Percentiles rank a stretch among this genome's conserved stretches.
Evolutionary conservation across 2,329 filamentous ascomycete species (phyloP).

Genomic region (Alternaria metachromatica): DNA sequence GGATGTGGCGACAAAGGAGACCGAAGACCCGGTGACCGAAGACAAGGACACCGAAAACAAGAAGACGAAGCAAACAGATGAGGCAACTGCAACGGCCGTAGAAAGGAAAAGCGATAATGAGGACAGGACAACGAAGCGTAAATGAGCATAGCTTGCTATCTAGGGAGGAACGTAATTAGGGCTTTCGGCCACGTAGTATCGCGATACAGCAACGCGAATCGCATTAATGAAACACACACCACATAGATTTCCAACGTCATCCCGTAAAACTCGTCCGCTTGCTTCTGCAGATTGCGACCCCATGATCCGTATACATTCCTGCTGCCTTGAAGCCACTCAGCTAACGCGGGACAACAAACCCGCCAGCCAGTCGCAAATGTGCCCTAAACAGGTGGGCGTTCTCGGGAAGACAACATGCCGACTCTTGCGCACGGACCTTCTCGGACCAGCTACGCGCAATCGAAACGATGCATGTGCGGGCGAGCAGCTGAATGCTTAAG

Average conservation of each 20-base stretch:
- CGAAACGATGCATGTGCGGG: constrained; percentile 22
- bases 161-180: not conserved
- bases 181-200: not conserved
- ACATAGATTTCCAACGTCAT: not conserved
- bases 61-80: constrained; percentile 3
- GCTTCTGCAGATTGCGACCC: not conserved
- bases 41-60: constrained; percentile 35
- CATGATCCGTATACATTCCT: not conserved
- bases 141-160: not conserved
- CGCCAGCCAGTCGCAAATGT: not conserved
- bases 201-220: not conserved
- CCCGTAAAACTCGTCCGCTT: not conserved
- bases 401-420: not conserved
- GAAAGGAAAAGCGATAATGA: constrained; percentile 14
- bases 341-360: constrained; percentile 1
- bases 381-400: not conserved
- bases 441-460: not conserved
- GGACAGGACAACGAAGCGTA: constrained; percentile 20
- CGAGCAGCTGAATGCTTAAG: not conserved
- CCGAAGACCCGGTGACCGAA: constrained; percentile 34
- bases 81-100: constrained; percentile 22
- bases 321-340: not conserved
- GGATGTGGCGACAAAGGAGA: constrained; percentile 11
- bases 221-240: not conserved
- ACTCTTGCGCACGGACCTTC: not conserved